phyloP scores from a whole-genome alignment of 805 yeast species.

The Saturnispora gosingensis region DNA sequence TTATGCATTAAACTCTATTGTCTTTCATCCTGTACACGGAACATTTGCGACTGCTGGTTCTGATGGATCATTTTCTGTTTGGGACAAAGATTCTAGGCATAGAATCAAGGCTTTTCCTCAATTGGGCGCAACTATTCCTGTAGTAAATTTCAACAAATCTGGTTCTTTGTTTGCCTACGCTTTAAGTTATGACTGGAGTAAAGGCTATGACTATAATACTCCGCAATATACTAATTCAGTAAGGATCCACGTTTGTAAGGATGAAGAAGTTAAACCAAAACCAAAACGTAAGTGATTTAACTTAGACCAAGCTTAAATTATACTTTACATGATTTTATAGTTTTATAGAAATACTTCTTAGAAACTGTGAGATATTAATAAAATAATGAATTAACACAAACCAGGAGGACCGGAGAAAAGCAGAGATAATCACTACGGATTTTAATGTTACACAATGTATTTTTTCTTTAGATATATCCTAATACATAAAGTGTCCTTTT shows the following conservation, averaged over 20 bases:
- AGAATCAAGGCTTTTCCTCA: conserved; percentile 74
- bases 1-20: conserved; percentile 70
- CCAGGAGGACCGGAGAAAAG: not conserved
- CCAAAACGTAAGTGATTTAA: conserved; percentile 22
- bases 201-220: conserved; percentile 72
- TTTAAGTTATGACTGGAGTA: conserved; percentile 89
- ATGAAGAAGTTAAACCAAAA: conserved; percentile 71
- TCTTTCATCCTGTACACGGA: conserved; percentile 83
- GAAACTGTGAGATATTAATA: not conserved
- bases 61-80: conserved; percentile 87
- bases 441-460: not conserved
- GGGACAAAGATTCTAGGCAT: conserved; percentile 93
- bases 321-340: not conserved
- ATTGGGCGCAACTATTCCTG: conserved; percentile 58
- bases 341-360: not conserved
- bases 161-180: conserved; percentile 90
- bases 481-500: no score
- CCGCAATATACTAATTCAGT: conserved; percentile 68
- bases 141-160: conserved; percentile 69
- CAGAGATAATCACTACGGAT: not conserved
- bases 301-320: not conserved
- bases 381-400: conserved; percentile 1
- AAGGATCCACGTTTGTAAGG: conserved; percentile 76
- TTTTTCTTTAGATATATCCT: not conserved
- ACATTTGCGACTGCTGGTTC: conserved; percentile 92